Base-by-base conservation (phyloP, 495 filamentous ascomycete species). In the Cladorrhinum samala region DNA sequence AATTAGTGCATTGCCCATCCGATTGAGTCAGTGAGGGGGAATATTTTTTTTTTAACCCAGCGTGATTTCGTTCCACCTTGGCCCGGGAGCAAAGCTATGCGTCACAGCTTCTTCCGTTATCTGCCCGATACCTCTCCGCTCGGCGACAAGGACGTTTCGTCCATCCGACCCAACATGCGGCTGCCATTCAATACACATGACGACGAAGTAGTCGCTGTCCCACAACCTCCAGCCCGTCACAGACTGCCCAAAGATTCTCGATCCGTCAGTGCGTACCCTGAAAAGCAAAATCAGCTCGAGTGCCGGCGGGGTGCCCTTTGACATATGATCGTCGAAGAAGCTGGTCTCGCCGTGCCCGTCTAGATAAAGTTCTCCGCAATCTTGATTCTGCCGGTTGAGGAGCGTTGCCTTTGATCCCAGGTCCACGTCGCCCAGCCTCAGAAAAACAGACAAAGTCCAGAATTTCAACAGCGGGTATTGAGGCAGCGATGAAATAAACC, bases 1-100 rank as follows among this genome's bases (percentile, higher is more conserved):
- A n/a, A n/a, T n/a, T n/a, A n/a, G n/a, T n/a, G n/a, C n/a, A n/a
- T n/a, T n/a, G n/a, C n/a, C n/a, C n/a, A n/a, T n/a, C n/a, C n/a
- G n/a, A n/a, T n/a, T n/a, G n/a, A n/a, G n/a, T n/a, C n/a, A n/a
- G n/a, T n/a, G n/a, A n/a, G n/a, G n/a, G n/a, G n/a, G n/a, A n/a
- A n/a, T n/a, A n/a, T n/a, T n/a, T n/a, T n/a, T n/a, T n/a, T 37
- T 21, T 49, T 21, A 49, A 17, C 27, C 46, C 25, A 49, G n/a
- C 2, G n/a, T 39, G 18, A 49, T 49, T 21, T 39, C 46, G 17
- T 49, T 49, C 46, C 46, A 49, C 19, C 1, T 9, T 6, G 46
- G 46, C 2, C 46, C 46, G 2, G 30, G 46, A 13, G 14, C n/a
- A 21, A 39, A 49, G 13, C 46, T 23, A 9, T 9, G 9, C 14